phyloP scores from a whole-genome alignment of 345 rosid genomes.

The Bruguiera parviflora region DNA sequence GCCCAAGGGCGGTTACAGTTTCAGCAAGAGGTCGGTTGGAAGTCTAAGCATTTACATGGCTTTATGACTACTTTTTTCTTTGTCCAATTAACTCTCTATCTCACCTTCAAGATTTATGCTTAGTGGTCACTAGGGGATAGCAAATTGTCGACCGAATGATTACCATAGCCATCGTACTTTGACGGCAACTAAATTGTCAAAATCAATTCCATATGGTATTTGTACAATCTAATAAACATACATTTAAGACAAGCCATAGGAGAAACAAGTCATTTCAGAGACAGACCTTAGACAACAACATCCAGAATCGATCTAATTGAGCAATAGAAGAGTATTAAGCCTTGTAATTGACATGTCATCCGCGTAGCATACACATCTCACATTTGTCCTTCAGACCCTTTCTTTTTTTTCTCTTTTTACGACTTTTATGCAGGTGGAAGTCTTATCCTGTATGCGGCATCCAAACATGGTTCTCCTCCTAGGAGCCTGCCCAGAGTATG shows the following conservation, averaged over 20 bases:
- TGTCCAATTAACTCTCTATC: neutral
- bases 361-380: no score
- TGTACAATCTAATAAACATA: no score
- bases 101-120: neutral
- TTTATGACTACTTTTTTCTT: neutral
- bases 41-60: neutral
- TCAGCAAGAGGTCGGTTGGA: constrained; percentile 66
- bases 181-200: no score
- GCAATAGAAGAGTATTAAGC: no score
- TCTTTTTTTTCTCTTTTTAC: neutral
- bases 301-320: no score
- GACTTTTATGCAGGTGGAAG: constrained; percentile 53
- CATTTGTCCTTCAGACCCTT: neutral
- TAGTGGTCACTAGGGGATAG: neutral
- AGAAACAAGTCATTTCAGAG: no score
- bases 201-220: no score
- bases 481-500: constrained; percentile 88
- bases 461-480: constrained; percentile 94
- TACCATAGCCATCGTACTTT: no score
- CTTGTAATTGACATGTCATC: no score
- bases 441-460: constrained; percentile 73
- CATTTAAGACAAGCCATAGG: no score
- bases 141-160: no score
- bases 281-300: no score
- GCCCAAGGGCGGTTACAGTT: constrained; percentile 84